Evolutionary conservation across 202 grass and related monocot species (phyloP).

Genomic region (Zizania palustris): DNA sequence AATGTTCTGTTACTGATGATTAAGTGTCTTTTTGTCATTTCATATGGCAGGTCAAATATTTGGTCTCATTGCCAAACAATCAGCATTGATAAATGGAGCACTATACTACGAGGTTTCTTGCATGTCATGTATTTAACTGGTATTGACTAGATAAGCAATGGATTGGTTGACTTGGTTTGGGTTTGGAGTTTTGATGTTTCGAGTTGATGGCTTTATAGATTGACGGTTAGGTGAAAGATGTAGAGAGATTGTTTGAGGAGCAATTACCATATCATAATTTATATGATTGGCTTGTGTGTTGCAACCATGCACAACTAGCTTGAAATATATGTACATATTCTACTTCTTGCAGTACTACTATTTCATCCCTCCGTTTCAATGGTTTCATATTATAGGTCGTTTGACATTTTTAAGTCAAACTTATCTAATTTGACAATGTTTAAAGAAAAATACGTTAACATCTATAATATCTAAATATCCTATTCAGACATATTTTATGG

Average conservation of each 20-base stretch:
- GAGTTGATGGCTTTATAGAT: constrained; percentile 32
- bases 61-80: constrained; percentile 28
- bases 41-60: constrained; percentile 41
- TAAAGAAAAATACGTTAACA: too few species aligned
- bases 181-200: constrained; percentile 38
- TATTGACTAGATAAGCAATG: constrained; percentile 34
- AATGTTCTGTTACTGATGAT: background rate
- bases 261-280: constrained; percentile 48
- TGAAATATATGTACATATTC: constrained; percentile 36
- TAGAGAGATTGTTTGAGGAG: constrained; percentile 18
- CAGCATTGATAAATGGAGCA: constrained; percentile 44
- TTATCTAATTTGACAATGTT: too few species aligned
- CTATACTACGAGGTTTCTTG: constrained; percentile 23
- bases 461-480: too few species aligned
- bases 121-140: constrained; percentile 46
- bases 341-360: constrained; percentile 24
- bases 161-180: constrained; percentile 46
- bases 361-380: background rate
- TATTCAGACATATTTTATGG: too few species aligned
- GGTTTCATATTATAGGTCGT: too few species aligned
- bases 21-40: constrained; percentile 5
- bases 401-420: too few species aligned
- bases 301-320: constrained; percentile 21
- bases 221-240: constrained; percentile 50
- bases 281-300: constrained; percentile 40